Percentiles rank a stretch among this genome's conserved stretches.
These are phyloP conservation scores for Vigna trinervia DNA, from an alignment of 306 rosid species.

Conservation along the genomic window DNA sequence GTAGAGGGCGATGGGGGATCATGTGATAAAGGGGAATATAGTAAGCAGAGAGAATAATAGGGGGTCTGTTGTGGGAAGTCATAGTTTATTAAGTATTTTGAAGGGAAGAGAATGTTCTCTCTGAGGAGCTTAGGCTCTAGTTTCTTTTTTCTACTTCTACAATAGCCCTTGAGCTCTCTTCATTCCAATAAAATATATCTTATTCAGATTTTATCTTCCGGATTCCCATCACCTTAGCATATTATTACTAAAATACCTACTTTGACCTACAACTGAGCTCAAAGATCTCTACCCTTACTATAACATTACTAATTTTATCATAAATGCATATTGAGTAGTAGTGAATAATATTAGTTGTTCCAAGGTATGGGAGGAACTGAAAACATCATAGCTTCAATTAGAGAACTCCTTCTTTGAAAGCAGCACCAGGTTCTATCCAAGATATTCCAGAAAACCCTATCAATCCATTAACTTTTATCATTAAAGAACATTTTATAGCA, in stretches of 20 bases:
- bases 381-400: not conserved
- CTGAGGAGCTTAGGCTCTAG: not conserved
- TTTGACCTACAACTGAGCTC: not conserved
- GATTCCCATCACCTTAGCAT: not conserved
- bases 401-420: not conserved
- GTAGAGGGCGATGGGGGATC: not conserved
- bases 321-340: not conserved
- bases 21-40: not conserved
- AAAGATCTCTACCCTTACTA: not conserved
- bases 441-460: conserved; percentile 4
- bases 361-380: conserved; percentile 1
- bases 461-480: not conserved
- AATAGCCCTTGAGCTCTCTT: not conserved
- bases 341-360: not conserved
- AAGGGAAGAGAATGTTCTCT: not conserved
- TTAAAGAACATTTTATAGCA: not conserved
- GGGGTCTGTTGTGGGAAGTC: not conserved
- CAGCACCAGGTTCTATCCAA: not conserved
- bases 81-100: conserved; percentile 2
- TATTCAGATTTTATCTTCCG: not conserved
- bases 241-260: not conserved
- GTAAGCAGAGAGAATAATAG: not conserved
- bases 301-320: not conserved
- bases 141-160: not conserved
- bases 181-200: not conserved